Evolutionary conservation across 2,329 filamentous ascomycete genomes (phyloP), one percentile per base, ranked within the genome.

Genomic region (Lachnellula suecica): DNA sequence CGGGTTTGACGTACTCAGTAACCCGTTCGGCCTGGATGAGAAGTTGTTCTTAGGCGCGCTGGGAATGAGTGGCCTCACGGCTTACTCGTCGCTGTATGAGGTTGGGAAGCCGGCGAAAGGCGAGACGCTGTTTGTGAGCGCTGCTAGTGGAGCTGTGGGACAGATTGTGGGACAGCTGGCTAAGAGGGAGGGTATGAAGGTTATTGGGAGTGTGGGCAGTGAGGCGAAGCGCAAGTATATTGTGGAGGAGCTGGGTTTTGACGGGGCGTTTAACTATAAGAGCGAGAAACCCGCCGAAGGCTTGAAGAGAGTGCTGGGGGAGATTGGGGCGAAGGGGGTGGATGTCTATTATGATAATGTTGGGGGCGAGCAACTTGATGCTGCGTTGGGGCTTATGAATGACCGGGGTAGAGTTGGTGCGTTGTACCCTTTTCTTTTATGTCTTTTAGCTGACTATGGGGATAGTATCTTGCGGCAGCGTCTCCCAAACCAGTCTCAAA

Each of bases 341-440:
- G 86, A 91, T 66, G 88, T 91, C 66, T 90, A 91, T 74, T 91
- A 85, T 65, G 88, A 91, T 71, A 91, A 91, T 63, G 87, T 88
- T 10, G 88, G 88, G 17, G 88, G 87, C 31, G 86, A 89, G 70
- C 83, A 87, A 57, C 75, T 90, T 47, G 84, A 88, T 61, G 85
- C 84, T 35, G 83, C 85, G 0, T 71, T 91, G 47, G 74, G 76
- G 23, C 72, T 74, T 49, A 74, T 88, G 71, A 88, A 86, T 53
- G 63, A 73, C 48, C 81, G 76, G 55, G 88, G 85, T 8, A 78
- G 87, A 51, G 83, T 90, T 47, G 72, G 60, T 58, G 49, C 50
- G 57, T 53, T 9, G 25, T 13, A 22, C 31, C 17, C 4, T n/a
- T 11, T 5, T 23, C 11, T 31, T 22, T 1, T 11, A 19, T n/a